Evolutionary conservation across 2,329 filamentous ascomycete genomes (phyloP).

Genomic region (Grosmannia serpens): DNA sequence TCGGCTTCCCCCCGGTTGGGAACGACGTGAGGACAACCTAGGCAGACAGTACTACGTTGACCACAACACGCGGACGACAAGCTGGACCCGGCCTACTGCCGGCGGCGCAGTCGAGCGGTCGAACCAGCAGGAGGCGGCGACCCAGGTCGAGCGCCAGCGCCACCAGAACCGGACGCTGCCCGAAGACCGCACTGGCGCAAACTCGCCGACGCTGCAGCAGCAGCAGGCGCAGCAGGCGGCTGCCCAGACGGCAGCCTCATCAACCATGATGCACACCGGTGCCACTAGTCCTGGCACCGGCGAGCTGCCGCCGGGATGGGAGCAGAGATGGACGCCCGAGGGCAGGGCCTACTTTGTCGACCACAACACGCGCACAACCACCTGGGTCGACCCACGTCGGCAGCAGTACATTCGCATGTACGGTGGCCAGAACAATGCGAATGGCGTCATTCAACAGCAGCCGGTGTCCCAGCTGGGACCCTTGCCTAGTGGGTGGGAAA

Average conservation of each 20-base stretch:
- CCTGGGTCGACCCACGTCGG: slow-evolving; percentile 93
- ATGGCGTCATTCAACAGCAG: slow-evolving; percentile 88
- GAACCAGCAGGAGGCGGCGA: slow-evolving; percentile 70
- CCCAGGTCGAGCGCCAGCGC: slow-evolving; percentile 80
- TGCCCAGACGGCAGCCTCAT: slow-evolving; percentile 38
- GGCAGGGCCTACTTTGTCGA: slow-evolving; percentile 95
- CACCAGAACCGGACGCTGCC: slow-evolving; percentile 94
- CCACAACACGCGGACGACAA: slow-evolving; percentile 92
- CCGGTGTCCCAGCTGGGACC: slow-evolving; percentile 94
- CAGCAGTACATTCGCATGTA: slow-evolving; percentile 99
- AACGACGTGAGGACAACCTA: slow-evolving; percentile 87
- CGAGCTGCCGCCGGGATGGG: slow-evolving; percentile 91
- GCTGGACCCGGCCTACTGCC: slow-evolving; percentile 82
- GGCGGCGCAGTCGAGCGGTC: slow-evolving; percentile 66
- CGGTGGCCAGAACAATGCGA: slow-evolving; percentile 70
- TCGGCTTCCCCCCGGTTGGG: slow-evolving; percentile 85
- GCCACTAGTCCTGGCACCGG: slow-evolving; percentile 89
- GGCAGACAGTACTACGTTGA: slow-evolving; percentile 97
- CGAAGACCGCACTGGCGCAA: slow-evolving; percentile 88
- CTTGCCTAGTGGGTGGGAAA: slow-evolving; percentile 95
- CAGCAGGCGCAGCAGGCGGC: slow-evolving; percentile 34
- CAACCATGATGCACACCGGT: slow-evolving; percentile 88
- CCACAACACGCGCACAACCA: slow-evolving; percentile 95
- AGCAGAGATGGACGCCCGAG: slow-evolving; percentile 91
- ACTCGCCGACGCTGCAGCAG: slow-evolving; percentile 66